Evolutionary conservation across 2,329 filamentous ascomycete genomes (phyloP).

Genomic region (Xylariaceae sp.): DNA sequence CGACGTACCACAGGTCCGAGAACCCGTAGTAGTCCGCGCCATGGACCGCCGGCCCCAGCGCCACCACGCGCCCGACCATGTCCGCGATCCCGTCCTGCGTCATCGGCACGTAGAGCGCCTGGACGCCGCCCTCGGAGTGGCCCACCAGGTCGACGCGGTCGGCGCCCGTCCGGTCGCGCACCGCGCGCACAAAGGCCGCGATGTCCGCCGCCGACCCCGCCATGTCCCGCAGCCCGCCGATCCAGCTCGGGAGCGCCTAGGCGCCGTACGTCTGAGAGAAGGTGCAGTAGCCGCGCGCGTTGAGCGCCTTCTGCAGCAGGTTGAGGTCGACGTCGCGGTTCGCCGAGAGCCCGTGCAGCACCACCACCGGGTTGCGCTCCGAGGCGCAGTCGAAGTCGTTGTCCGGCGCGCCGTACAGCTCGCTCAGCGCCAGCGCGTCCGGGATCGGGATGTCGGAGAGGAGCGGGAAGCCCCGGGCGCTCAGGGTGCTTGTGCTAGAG

Average conservation of each 20-base stretch:
- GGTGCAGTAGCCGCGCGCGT: conserved; percentile 35
- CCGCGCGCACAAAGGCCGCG: conserved; percentile 33
- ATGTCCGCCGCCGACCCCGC: conserved; percentile 34
- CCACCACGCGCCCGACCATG: conserved; percentile 21
- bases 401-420: conserved; percentile 19
- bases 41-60: conserved; percentile 22
- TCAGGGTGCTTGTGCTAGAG: background rate
- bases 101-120: conserved; percentile 29
- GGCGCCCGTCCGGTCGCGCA: conserved; percentile 30
- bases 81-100: conserved; percentile 21
- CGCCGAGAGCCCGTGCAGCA: conserved; percentile 39
- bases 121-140: conserved; percentile 39
- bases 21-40: conserved; percentile 24
- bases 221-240: conserved; percentile 35
- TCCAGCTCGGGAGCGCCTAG: conserved; percentile 29
- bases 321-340: conserved; percentile 22
- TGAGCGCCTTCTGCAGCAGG: conserved; percentile 21
- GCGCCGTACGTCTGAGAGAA: conserved; percentile 37
- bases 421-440: conserved; percentile 10
- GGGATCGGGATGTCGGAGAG: conserved; percentile 14
- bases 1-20: conserved; percentile 24
- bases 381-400: conserved; percentile 22
- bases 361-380: conserved; percentile 35
- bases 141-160: conserved; percentile 37
- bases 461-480: conserved; percentile 1